Evolutionary conservation across 2,329 filamentous ascomycete species (phyloP), one percentile per base, ranked within the genome.

Genomic region (Pseudohalonectria lignicola): DNA sequence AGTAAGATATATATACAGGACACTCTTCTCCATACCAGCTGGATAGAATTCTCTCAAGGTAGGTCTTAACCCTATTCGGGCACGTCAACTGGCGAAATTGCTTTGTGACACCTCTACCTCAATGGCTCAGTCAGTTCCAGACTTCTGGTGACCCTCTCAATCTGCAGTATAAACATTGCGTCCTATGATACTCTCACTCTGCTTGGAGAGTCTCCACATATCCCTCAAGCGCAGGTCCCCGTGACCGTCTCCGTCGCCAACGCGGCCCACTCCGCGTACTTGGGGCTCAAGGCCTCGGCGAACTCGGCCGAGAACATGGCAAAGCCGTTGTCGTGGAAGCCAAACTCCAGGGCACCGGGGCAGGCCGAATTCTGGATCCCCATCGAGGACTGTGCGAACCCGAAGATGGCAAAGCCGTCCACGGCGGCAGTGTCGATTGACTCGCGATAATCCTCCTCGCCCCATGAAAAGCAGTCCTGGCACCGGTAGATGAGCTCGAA

Each of bases 401-500:
- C 75, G 16, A 79, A 53, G 10, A 70, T 51, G 15, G 50, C 45
- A 13, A 17, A 38, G 20, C 32, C 32, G 16, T 35, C 23, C 2
- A 63, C 63, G 4, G 43, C 48, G 33, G 55, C 66, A 15, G 71
- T 75, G 5, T 58, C 58, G 2, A 61, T 60, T 4, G 56, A 60
- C 2, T 62, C 62, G 3, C 56, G 58, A 31, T 59, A 56, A 3
- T 63, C 65, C 18, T 64, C 61, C 2, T 29, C 26, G 23, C 26
- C 35, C 67, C 71, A 77, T 1, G 60, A 46, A 15, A 74, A 59
- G 51, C 73, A 77, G 46, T 66, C 63, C 46, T 76, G 56, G 55
- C 79, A 83, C 36, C 74, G 68, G 58, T 80, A 84, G n/a, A 81
- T 66, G 36, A 82, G 51, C 33, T 70, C 69, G 53, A 73, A 84